phyloP scores from a whole-genome alignment of 495 filamentous ascomycete genomes.

The Cairneyella variabilis region DNA sequence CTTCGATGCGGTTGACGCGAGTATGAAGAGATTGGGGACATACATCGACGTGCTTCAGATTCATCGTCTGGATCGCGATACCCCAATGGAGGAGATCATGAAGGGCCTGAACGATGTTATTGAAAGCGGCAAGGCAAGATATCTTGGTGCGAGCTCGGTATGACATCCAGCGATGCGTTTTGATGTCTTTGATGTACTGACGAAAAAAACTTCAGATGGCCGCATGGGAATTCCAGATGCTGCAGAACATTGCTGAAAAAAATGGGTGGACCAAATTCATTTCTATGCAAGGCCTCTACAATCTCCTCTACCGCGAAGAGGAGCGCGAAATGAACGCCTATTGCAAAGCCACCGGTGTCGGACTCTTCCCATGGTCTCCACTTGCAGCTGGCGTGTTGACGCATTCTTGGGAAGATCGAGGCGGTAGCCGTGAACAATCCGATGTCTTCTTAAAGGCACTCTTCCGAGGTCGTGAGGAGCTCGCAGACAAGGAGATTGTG shows the following conservation, averaged over 20 bases:
- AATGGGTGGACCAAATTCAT: slow-evolving; percentile 60
- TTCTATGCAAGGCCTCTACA: slow-evolving; percentile 59
- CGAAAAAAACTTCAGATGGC: slow-evolving; percentile 39
- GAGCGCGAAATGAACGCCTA: slow-evolving; percentile 60
- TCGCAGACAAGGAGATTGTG: slow-evolving; percentile 54
- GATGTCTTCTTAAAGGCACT: slow-evolving; percentile 15
- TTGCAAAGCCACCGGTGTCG: slow-evolving; percentile 55
- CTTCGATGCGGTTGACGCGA: slow-evolving; percentile 57
- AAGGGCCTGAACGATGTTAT: slow-evolving; percentile 57
- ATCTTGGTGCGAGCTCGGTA: slow-evolving; percentile 50
- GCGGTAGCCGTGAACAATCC: slow-evolving; percentile 40
- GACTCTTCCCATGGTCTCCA: slow-evolving; percentile 43
- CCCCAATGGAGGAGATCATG: slow-evolving; percentile 59
- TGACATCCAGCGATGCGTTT: slow-evolving; percentile 4
- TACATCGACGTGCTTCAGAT: slow-evolving; percentile 69
- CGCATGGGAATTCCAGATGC: slow-evolving; percentile 50
- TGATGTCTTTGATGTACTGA: background rate
- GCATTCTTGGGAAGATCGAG: slow-evolving; percentile 39
- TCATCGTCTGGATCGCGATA: slow-evolving; percentile 51
- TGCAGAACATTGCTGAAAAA: slow-evolving; percentile 42
- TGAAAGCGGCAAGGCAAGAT: slow-evolving; percentile 52
- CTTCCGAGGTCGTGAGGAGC: slow-evolving; percentile 27
- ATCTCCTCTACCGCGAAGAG: slow-evolving; percentile 58
- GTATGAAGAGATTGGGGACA: slow-evolving; percentile 50
- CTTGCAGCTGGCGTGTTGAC: slow-evolving; percentile 54